Percentiles rank a stretch among this genome's conserved stretches.
Conservation (phyloP, 192 early-diverging fungal species). For the Entomortierella chlamydospora region DNA sequence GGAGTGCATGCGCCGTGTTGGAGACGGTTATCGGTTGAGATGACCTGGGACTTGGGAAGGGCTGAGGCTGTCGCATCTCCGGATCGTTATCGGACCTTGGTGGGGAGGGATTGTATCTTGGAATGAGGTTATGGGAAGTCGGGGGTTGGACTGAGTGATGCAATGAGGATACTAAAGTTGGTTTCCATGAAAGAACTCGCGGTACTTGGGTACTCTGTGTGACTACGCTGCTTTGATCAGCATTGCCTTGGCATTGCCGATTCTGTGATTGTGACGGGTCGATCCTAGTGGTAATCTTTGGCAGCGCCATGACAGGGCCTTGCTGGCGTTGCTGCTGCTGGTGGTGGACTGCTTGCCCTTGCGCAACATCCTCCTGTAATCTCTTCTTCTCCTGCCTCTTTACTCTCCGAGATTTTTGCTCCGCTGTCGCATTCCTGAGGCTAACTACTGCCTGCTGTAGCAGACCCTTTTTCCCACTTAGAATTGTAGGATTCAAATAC, state of each 20-base stretch:
- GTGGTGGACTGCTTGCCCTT: neutral
- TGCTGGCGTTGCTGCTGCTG: neutral
- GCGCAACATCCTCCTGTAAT: neutral
- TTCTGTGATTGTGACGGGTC: neutral
- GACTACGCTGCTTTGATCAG: neutral
- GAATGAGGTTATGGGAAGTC: neutral
- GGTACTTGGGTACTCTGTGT: neutral
- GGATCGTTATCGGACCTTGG: too few relatives aligned
- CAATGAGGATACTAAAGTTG: neutral
- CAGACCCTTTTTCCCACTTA: slow-evolving; percentile 78
- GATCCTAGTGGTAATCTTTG: neutral
- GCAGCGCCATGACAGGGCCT: neutral
- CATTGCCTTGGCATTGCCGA: neutral
- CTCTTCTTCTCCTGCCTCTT: slow-evolving; percentile 67
- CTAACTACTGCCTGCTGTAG: slow-evolving; percentile 89
- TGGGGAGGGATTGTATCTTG: neutral
- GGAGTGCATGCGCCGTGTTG: neutral
- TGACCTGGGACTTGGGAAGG: neutral
- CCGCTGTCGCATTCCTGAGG: slow-evolving; percentile 77
- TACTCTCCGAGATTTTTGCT: slow-evolving; percentile 78
- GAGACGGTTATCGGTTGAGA: neutral
- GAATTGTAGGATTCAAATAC: slow-evolving; percentile 74
- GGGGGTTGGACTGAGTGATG: neutral
- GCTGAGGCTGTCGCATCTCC: neutral
- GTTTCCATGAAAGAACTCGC: neutral